phyloP scores from a whole-genome alignment of 768 basidiomycete species.

The Ephemerocybe angulata region DNA sequence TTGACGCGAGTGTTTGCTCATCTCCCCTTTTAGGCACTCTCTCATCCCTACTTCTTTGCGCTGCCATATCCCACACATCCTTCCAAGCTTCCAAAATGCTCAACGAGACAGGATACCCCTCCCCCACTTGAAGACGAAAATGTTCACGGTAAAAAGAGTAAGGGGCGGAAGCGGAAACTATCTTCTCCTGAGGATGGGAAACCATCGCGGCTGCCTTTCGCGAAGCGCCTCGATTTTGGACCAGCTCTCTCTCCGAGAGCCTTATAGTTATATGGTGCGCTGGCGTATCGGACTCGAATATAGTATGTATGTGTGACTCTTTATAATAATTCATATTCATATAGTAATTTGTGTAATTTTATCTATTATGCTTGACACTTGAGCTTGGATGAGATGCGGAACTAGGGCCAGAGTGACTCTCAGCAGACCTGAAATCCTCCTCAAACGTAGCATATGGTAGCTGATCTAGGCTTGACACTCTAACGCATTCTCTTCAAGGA shows the following conservation, averaged over 20 bases:
- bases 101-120: constrained; percentile 38
- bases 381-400: too few relatives aligned
- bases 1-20: neutral
- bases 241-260: constrained; percentile 43
- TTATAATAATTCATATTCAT: too few relatives aligned
- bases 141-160: constrained; percentile 56
- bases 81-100: constrained; percentile 79
- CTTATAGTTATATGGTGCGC: too few relatives aligned
- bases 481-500: too few relatives aligned
- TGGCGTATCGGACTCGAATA: too few relatives aligned
- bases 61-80: constrained; percentile 87
- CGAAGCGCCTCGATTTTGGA: constrained; percentile 70
- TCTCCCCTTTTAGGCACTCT: constrained; percentile 57
- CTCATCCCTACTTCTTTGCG: constrained; percentile 84
- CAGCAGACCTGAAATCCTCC: too few relatives aligned
- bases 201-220: constrained; percentile 57
- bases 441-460: too few relatives aligned
- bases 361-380: too few relatives aligned
- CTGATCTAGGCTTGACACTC: too few relatives aligned
- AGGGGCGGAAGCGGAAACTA: constrained; percentile 68
- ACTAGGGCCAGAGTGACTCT: too few relatives aligned
- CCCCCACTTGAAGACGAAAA: constrained; percentile 78
- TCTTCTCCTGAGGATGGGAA: constrained; percentile 51
- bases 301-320: too few relatives aligned
- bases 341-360: too few relatives aligned